These are phyloP conservation scores for Zopfia rhizophila DNA, from an alignment of 2,329 filamentous ascomycete genomes.

Conservation along the genomic window DNA sequence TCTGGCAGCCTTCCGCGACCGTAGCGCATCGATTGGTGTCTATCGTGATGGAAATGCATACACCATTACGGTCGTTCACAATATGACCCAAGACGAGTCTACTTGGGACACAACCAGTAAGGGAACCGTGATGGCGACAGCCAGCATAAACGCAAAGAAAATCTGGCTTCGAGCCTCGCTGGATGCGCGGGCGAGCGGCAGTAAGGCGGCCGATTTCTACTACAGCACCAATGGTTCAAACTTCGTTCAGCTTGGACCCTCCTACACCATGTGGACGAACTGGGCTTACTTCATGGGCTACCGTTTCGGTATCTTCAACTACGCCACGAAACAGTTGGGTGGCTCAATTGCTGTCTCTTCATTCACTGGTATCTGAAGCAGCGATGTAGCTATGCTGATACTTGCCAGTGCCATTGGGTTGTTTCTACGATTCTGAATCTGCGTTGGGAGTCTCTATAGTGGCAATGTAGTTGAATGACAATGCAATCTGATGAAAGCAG, in stretches of 20 bases:
- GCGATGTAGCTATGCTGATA: too few species aligned
- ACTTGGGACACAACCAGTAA: conserved; percentile 26
- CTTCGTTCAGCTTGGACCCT: conserved; percentile 30
- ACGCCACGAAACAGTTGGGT: conserved; percentile 34
- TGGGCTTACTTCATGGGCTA: conserved; percentile 42
- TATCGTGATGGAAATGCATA: conserved; percentile 46
- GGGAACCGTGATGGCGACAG: conserved; percentile 20
- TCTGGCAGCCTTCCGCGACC: conserved; percentile 62
- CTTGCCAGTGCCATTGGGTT: too few species aligned
- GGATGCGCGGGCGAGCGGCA: conserved; percentile 35
- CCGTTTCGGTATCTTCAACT: conserved; percentile 43
- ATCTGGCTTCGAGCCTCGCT: conserved; percentile 35
- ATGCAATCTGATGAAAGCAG: too few species aligned
- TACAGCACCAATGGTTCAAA: conserved; percentile 37
- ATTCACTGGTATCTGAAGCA: too few species aligned
- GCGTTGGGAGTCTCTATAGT: too few species aligned
- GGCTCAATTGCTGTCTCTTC: conserved; percentile 31
- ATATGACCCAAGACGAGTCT: conserved; percentile 48
- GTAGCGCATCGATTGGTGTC: conserved; percentile 61
- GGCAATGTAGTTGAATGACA: too few species aligned
- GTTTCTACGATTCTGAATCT: too few species aligned
- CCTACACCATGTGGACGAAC: conserved; percentile 31
- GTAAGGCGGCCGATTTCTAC: conserved; percentile 30
- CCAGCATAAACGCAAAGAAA: conserved; percentile 16
- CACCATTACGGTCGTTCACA: conserved; percentile 31